Percentiles rank a stretch among this genome's conserved stretches.
Conservation (phyloP, 1,284 basidiomycete species). For the Cryptococcus hybrid region DNA sequence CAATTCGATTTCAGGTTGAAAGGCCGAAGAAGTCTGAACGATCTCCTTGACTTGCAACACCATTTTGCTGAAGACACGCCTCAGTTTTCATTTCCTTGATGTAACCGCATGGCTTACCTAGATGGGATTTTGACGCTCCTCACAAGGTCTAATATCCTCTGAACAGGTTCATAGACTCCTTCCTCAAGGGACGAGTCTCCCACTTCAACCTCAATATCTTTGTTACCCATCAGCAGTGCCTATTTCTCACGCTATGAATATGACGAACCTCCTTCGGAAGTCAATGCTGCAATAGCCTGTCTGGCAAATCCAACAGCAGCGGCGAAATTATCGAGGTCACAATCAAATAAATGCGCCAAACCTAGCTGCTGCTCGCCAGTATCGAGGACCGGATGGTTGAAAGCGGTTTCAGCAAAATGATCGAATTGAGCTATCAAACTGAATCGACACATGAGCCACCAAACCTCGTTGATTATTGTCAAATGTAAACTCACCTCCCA, state of each 20-base stretch:
- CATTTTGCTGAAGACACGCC: slow-evolving; percentile 63
- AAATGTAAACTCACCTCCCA: slow-evolving; percentile 61
- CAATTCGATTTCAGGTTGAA: slow-evolving; percentile 67
- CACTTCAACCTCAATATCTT: slow-evolving; percentile 70
- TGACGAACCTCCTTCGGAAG: slow-evolving; percentile 67
- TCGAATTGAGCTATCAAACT: slow-evolving; percentile 89
- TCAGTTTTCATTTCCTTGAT: neutral
- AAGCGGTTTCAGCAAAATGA: slow-evolving; percentile 81
- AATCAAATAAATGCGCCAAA: slow-evolving; percentile 73
- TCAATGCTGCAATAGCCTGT: slow-evolving; percentile 69
- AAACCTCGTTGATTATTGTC: neutral
- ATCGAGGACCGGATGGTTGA: slow-evolving; percentile 75
- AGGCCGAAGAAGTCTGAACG: slow-evolving; percentile 64
- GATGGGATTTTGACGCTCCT: slow-evolving; percentile 76
- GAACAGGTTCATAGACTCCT: slow-evolving; percentile 75
- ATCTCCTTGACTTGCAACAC: slow-evolving; percentile 79
- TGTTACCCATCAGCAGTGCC: slow-evolving; percentile 6
- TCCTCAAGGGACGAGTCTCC: slow-evolving; percentile 69
- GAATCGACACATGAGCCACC: slow-evolving; percentile 1
- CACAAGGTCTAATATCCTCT: slow-evolving; percentile 74
- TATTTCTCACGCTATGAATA: neutral
- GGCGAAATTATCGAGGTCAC: slow-evolving; percentile 87
- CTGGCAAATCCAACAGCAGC: slow-evolving; percentile 84
- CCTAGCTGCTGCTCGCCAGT: slow-evolving; percentile 85
- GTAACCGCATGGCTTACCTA: slow-evolving; percentile 55